A percentile compares a stretch with the other conserved stretches of the same genome.
These are phyloP conservation scores for Astragalus glycyphyllos DNA, from an alignment of 306 rosid species.

Conservation along the genomic window DNA sequence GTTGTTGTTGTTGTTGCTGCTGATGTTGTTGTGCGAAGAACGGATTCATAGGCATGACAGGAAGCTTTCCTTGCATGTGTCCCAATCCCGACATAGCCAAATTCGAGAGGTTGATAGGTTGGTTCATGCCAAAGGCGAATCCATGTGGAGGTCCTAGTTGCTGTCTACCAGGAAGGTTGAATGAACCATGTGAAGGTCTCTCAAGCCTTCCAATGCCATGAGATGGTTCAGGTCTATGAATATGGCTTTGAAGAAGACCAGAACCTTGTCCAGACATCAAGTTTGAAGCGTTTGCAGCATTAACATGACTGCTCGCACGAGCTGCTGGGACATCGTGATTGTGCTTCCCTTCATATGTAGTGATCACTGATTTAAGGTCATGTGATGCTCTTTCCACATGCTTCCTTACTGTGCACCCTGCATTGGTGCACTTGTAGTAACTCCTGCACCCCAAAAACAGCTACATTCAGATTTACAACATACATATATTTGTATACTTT, in stretches of 20 bases:
- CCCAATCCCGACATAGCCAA: conserved; percentile 71
- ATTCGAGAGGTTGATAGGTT: conserved; percentile 57
- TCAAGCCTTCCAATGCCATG: conserved; percentile 72
- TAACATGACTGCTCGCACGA: conserved; percentile 81
- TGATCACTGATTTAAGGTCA: conserved; percentile 90
- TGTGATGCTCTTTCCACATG: conserved; percentile 97
- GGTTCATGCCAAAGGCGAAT: conserved; percentile 84
- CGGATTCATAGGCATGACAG: conserved; percentile 68
- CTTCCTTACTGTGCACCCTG: conserved; percentile 95
- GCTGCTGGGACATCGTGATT: conserved; percentile 93
- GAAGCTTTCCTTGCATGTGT: conserved; percentile 61
- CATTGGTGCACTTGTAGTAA: conserved; percentile 92
- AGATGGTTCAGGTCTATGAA: conserved; percentile 69
- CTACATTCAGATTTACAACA: conserved; percentile 37
- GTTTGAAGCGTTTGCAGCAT: conserved; percentile 63
- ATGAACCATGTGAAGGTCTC: conserved; percentile 67
- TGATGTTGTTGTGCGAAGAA: conserved; percentile 51
- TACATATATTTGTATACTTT: not conserved
- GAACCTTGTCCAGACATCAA: conserved; percentile 52
- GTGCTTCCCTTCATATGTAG: conserved; percentile 97
- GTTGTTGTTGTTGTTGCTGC: conserved; percentile 41
- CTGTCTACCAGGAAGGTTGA: conserved; percentile 70
- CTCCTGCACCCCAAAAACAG: conserved; percentile 69
- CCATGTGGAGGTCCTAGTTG: conserved; percentile 66
- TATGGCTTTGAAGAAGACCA: conserved; percentile 53